These are phyloP conservation scores for Fusarium subglutinans DNA, from an alignment of 2,329 filamentous ascomycete genomes.

Conservation along the genomic window DNA sequence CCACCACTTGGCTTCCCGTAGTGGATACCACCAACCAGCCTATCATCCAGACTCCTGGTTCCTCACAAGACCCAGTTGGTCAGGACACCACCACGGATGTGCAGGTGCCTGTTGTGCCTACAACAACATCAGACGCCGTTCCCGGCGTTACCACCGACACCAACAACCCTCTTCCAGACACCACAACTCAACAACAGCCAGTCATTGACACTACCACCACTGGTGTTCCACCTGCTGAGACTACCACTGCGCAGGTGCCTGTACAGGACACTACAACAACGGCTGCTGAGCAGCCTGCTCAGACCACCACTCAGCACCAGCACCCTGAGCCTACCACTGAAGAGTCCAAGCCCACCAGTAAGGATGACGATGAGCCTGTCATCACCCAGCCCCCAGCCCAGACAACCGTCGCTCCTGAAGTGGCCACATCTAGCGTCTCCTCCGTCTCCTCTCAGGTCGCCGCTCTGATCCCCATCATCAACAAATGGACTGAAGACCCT, in stretches of 20 bases:
- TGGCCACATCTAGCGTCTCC: conserved; percentile 19
- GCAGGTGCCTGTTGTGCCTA: background rate
- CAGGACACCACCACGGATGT: background rate
- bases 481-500: conserved; percentile 21
- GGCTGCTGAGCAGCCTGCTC: background rate
- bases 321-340: background rate
- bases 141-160: background rate
- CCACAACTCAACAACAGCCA: background rate
- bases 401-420: conserved; percentile 17
- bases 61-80: background rate
- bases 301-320: background rate
- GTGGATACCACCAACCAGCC: background rate
- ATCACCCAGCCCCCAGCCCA: conserved; percentile 21
- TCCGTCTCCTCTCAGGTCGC: conserved; percentile 26
- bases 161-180: background rate
- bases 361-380: background rate
- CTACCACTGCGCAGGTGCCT: background rate
- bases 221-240: background rate
- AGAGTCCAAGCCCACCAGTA: background rate
- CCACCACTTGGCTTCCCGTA: background rate
- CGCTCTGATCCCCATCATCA: conserved; percentile 25
- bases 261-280: background rate
- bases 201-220: background rate
- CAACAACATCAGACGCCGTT: background rate
- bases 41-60: background rate